Conservation (phyloP, 2,329 filamentous ascomycete genomes). For the Cadophora luteo-olivacea region DNA sequence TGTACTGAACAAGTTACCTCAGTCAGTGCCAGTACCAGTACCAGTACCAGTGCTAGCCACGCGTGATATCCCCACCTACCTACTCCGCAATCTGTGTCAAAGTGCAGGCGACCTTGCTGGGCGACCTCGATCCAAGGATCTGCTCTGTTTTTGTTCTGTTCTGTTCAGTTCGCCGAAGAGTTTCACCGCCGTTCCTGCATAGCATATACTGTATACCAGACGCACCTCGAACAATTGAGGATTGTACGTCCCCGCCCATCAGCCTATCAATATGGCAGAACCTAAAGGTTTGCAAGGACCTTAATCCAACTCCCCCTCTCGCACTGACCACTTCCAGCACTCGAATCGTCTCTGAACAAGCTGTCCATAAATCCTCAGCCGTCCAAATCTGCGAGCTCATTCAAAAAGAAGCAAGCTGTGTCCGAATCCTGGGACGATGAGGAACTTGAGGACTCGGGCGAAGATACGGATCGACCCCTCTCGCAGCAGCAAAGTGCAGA, state of each 20-base stretch:
- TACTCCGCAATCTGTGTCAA: slow-evolving; percentile 27
- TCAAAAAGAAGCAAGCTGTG: slow-evolving; percentile 50
- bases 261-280: slow-evolving; percentile 32
- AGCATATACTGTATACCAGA: background rate
- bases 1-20: background rate
- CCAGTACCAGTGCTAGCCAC: slow-evolving; percentile 23
- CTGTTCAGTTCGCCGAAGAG: background rate
- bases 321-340: slow-evolving; percentile 33
- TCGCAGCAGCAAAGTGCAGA: slow-evolving; percentile 40
- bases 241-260: background rate
- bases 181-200: background rate
- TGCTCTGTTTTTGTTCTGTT: background rate
- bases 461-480: slow-evolving; percentile 40
- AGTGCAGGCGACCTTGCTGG: background rate
- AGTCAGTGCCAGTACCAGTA: background rate
- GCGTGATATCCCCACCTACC: slow-evolving; percentile 26
- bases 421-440: slow-evolving; percentile 84
- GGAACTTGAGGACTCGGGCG: slow-evolving; percentile 50
- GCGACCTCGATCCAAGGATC: background rate
- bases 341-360: slow-evolving; percentile 40
- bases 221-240: background rate
- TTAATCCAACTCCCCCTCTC: background rate
- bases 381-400: slow-evolving; percentile 34
- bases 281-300: slow-evolving; percentile 29
- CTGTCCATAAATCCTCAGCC: slow-evolving; percentile 38